Evolutionary conservation across 108 stramenopile genomes (phyloP).

Genomic region (Parmales sp.): DNA sequence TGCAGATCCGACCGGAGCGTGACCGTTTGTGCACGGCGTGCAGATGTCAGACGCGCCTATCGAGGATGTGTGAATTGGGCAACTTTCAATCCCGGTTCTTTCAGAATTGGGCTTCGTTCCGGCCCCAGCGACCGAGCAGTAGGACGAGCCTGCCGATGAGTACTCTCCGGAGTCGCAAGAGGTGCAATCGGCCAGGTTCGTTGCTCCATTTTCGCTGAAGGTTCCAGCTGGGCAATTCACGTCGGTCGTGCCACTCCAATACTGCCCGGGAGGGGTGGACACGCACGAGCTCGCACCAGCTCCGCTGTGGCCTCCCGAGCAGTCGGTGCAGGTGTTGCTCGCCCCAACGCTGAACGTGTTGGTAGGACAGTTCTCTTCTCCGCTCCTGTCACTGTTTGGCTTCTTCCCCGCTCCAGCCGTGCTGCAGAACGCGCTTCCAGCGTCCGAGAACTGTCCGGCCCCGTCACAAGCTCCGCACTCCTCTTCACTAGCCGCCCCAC

Average conservation of each 20-base stretch:
- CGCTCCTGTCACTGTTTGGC: not conserved
- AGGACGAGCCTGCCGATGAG: not conserved
- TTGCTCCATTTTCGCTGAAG: not conserved
- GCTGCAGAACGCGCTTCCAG: not conserved
- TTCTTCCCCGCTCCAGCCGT: not conserved
- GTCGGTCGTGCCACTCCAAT: no score
- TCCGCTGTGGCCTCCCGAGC: not conserved
- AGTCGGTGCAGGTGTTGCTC: not conserved
- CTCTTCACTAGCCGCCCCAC: not conserved
- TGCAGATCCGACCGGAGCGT: no score
- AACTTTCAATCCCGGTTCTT: no score
- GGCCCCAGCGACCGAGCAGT: no score
- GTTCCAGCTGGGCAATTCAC: no score
- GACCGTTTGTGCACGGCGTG: no score
- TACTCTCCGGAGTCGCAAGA: not conserved
- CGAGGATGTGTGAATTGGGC: not conserved
- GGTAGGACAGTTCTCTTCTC: not conserved
- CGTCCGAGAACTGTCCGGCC: not conserved
- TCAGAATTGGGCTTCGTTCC: no score
- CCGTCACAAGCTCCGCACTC: not conserved
- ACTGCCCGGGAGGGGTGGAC: no score
- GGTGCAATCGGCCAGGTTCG: not conserved
- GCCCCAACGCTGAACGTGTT: not conserved
- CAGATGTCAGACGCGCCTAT: not conserved
- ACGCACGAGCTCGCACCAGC: not conserved